Conservation (phyloP, 345 rosid genomes). For the Eutrema heterophyllum region DNA sequence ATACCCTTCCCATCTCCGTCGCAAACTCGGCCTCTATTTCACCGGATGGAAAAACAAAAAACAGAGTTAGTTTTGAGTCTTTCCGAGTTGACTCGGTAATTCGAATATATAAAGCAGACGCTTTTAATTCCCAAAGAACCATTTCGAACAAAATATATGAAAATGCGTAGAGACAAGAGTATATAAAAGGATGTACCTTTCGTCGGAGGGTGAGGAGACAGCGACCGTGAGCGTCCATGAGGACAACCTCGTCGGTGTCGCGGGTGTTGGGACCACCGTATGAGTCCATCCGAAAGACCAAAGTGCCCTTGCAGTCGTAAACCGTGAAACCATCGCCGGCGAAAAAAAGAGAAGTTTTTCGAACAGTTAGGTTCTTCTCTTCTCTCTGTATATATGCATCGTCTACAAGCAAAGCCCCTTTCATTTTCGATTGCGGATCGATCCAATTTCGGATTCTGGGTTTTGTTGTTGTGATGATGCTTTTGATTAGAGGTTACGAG, state of each 20-base stretch:
- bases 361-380: conserved; percentile 63
- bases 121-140: neutral
- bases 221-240: conserved; percentile 82
- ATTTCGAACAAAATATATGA: neutral
- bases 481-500: neutral
- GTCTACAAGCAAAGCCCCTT: conserved; percentile 45
- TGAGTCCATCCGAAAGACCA: conserved; percentile 83
- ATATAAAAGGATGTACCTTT: conserved; percentile 43
- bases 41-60: neutral
- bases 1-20: conserved; percentile 66
- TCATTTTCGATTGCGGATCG: conserved; percentile 14
- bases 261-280: conserved; percentile 81
- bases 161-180: neutral
- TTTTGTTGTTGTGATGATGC: neutral
- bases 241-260: conserved; percentile 63
- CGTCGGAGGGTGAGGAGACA: conserved; percentile 85
- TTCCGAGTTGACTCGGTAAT: neutral
- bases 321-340: conserved; percentile 86
- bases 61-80: neutral
- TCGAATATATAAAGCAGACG: neutral
- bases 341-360: conserved; percentile 83
- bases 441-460: neutral
- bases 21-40: conserved; percentile 66
- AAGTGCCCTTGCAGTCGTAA: conserved; percentile 59
- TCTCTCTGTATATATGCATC: conserved; percentile 41